Base-by-base conservation (phyloP, 345 rosid genomes). In the Rhodamnia argentea region DNA sequence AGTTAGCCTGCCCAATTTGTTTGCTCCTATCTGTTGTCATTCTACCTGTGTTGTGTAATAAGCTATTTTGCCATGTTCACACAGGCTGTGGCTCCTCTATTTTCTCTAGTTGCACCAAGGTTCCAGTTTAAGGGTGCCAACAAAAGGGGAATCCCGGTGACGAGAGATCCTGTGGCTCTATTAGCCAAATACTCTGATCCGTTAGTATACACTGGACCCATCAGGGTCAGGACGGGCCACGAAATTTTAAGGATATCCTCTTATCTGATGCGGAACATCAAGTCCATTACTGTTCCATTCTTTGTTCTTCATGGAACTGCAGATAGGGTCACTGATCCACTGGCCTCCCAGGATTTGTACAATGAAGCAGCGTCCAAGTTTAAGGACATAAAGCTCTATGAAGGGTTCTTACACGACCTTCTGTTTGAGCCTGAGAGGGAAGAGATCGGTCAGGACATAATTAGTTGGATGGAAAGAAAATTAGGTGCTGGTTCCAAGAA, bases 111-210 rank as follows among this genome's bases (percentile, higher is more conserved):
- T 5, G 96, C 87, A 5, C 99, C 99, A 22, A 93, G 91, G 92
- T 90, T 92, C 88, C 99, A 95, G 90, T 95, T 97, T 87, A 97
- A 96, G 90, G 99, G 99, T 88, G 99, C 99, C 54, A 97, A 97
- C 96, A 97, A 94, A 90, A 92, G 96, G 89, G 99, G 99, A 50
- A 93, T 97, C 87, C 99, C 99, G 27, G 99, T 97, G 62, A 89
- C 99, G 11, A 93, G 99, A 90, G 99, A 97, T 88, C 99, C 99
- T 56, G 98, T 89, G 40, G 99, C 98, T n/a, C 90, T 94, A 58
- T 60, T 90, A 86, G 99, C 99, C 83, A 97, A 97, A 87, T 96
- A 96, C 86, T 92, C 95, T 27, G 99, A 97, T 89, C 99, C 99
- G 7, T 89, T 97, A 91, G 99, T 97, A 87, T 97, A 97, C 88